Base-by-base conservation (phyloP, 352 stramenopile genomes). In the Phytophthora palmivora region DNA sequence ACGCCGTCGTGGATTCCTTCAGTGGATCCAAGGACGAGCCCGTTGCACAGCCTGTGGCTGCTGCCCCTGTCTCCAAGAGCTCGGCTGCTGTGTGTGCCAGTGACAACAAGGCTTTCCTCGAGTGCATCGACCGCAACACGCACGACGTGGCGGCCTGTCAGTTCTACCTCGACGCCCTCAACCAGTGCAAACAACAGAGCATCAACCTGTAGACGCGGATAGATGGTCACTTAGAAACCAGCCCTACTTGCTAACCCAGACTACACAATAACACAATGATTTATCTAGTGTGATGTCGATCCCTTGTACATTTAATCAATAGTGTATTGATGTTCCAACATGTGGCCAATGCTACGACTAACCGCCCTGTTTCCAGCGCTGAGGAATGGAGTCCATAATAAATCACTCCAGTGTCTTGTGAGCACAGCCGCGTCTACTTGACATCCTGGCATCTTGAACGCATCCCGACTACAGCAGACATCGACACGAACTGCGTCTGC, bases 91-190 rank as follows among this genome's bases (percentile, higher is more conserved):
- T 78, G 24, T 95, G 87, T 63, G 57, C 67, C 19, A 80, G 72
- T 38, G 73, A 91, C 70, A 81, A 92, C 49, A 88, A 91, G 68
- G 78, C 81, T 16, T 92, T 95, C 72, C 74, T 88, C 45, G 78
- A 93, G 59, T 95, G 87, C 70, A 66, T 95, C 47, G 77, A 90
- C 67, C 61, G 73, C 55, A 90, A 87, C 70, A 67, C 72, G 42
- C 91, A 91, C 74, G 84, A 96, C 68, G 87, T 92, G 18, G 72
- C 79, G 22, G 69, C 82, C 57, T 96, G 87, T 66, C 86, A 96
- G 58, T 94, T 91, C 63, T 94, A 93, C 74, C 70, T 96, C 26
- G 84, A 96, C 54, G 73, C 82, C 4, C 73, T 91, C 41, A 91
- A 92, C 77, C 69, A 84, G 72, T 94, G 86, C 79, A 92, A 96